Evolutionary conservation across 2,329 filamentous ascomycete species (phyloP).

Genomic region (Colletotrichum chrysophilum): DNA sequence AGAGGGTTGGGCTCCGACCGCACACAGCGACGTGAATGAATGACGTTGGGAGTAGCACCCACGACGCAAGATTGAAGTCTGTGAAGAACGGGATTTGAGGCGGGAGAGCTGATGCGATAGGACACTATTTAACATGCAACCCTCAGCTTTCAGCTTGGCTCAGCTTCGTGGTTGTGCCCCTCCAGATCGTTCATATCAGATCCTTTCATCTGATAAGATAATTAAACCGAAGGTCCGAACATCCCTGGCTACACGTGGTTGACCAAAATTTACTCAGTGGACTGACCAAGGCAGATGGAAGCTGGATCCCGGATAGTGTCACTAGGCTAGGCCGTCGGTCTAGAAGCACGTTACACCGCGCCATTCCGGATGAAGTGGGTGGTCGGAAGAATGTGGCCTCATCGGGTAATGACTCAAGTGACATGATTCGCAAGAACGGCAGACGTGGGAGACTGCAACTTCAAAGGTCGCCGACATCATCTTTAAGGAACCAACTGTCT

Average conservation of each 20-base stretch:
- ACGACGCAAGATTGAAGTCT: not conserved
- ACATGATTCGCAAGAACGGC: not conserved
- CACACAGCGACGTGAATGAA: not conserved
- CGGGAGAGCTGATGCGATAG: not conserved
- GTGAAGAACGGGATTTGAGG: not conserved
- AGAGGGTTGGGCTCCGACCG: not conserved
- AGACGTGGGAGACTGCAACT: not conserved
- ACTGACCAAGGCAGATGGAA: not conserved
- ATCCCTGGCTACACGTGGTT: not conserved
- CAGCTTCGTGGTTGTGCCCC: not conserved
- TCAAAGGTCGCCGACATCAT: not conserved
- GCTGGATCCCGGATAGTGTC: not conserved
- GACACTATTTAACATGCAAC: not conserved
- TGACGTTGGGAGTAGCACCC: not conserved
- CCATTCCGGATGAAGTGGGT: not conserved
- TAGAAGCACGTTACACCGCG: not conserved
- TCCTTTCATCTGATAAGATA: not conserved
- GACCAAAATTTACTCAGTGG: not conserved
- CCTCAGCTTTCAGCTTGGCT: not conserved
- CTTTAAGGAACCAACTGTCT: not conserved
- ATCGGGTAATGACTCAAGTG: not conserved
- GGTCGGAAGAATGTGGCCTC: not conserved
- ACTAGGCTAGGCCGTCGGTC: not conserved
- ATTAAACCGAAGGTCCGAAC: not conserved
- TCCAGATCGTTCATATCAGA: not conserved